Base-by-base conservation (phyloP, 1,284 basidiomycete species). In the Papiliotrema nemorosa region DNA sequence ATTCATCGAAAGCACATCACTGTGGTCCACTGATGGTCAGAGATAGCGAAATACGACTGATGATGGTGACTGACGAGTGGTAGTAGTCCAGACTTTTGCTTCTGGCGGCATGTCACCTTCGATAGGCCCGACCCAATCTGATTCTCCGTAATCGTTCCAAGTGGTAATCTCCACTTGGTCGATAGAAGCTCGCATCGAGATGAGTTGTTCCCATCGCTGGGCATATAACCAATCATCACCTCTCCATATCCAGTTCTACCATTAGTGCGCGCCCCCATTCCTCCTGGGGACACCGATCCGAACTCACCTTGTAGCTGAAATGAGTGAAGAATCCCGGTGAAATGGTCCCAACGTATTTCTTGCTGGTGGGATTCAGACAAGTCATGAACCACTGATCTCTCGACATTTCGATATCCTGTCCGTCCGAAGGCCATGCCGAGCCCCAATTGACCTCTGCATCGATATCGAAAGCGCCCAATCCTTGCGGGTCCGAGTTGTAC, bases 1-100 rank as follows among this genome's bases (percentile, higher is more conserved):
- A 10, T 83, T 84, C 60, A 88, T 73, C 20, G 78, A 77, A 39
- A 87, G 78, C 79, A 83, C 44, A 27, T 57, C 59, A 4, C 44
- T 39, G 41, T 64, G 62, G 1, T 57, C 46, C 45, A 64, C 59
- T 60, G 36, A 16, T 20, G 9, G 26, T 47, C 21, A 52, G 40
- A 5, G 9, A 31, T 31, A 31, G 29, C 29, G 9, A 7, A 7
- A 7, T 7, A 31, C 29, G 9, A 7, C 29, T 31, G 9, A 31
- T 31, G 29, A n/a, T 3, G 37, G 25, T 20, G n/a, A 51, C 53
- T 55, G 29, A 58, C 56, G 52, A 29, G 44, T 43, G 7, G 25
- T 27, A n/a, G 47, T 52, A 34, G 36, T 50, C 24, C 47, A 58
- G 22, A 44, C 35, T 5, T 39, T 31, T 16, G 47, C 45, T 18